Evolutionary conservation across 2,329 filamentous ascomycete species (phyloP).

Genomic region (Trichoderma pleuroti): DNA sequence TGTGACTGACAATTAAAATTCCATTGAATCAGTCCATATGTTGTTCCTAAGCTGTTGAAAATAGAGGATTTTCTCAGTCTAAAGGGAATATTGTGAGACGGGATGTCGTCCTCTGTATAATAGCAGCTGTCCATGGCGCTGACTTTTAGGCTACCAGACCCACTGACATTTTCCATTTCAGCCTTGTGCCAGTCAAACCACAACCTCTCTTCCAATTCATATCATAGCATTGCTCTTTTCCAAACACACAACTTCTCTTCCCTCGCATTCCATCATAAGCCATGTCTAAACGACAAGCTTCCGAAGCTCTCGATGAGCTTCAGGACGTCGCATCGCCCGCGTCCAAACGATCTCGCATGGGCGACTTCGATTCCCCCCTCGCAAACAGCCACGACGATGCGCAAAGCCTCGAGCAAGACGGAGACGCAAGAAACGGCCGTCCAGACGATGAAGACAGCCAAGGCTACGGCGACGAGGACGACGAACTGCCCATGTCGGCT

Average conservation of each 20-base stretch:
- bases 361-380: constrained; percentile 42
- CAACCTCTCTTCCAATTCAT: neutral
- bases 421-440: constrained; percentile 27
- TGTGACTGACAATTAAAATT: neutral
- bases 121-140: neutral
- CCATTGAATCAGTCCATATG: neutral
- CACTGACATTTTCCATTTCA: constrained; percentile 16
- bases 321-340: constrained; percentile 53
- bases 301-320: constrained; percentile 58
- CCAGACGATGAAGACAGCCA: constrained; percentile 29
- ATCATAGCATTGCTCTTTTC: neutral
- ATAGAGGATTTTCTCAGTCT: neutral
- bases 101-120: neutral
- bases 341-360: constrained; percentile 55
- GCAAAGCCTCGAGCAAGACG: constrained; percentile 29
- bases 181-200: neutral
- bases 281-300: constrained; percentile 57
- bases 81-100: neutral
- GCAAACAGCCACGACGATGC: constrained; percentile 36
- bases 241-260: neutral
- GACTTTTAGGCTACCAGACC: neutral
- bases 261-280: neutral
- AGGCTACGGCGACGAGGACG: constrained; percentile 40
- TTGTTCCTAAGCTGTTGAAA: neutral
- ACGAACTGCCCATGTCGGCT: constrained; percentile 37